Evolutionary conservation across 805 yeast genomes (phyloP).

Genomic region (Monosporozyma aerobia): DNA sequence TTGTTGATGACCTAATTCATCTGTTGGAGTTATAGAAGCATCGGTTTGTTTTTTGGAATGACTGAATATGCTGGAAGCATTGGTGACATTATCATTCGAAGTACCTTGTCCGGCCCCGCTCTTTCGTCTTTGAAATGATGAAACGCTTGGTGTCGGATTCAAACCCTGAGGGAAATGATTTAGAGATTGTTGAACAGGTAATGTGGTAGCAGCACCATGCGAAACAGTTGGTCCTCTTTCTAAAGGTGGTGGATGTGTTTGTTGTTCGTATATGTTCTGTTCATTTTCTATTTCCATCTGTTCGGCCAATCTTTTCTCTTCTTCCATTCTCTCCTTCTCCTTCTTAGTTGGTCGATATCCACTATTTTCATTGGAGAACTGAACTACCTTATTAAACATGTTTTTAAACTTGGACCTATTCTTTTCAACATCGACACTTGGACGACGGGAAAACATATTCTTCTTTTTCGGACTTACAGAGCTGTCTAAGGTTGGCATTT

Average conservation of each 20-base stretch:
- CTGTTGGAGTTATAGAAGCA: conserved; percentile 2
- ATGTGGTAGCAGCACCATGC: conserved; percentile 15
- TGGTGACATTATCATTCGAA: conserved; percentile 3
- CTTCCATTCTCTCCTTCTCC: conserved; percentile 6
- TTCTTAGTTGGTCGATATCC: conserved; percentile 25
- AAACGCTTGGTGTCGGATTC: conserved; percentile 4
- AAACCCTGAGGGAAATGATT: conserved; percentile 1
- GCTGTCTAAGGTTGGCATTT: conserved; percentile 1
- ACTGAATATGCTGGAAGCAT: conserved; percentile 9
- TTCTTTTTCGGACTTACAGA: neutral
- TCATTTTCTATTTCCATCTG: conserved; percentile 1
- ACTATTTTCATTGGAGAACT: conserved; percentile 28
- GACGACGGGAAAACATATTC: neutral
- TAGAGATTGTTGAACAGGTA: conserved; percentile 10
- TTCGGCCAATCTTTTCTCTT: neutral
- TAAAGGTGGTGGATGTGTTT: conserved; percentile 3
- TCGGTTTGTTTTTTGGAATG: neutral
- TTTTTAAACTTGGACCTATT: conserved; percentile 17
- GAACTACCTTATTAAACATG: conserved; percentile 24
- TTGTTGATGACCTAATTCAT: neutral
- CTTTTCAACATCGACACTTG: conserved; percentile 1
- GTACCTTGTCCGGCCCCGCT: conserved; percentile 1
- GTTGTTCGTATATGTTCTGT: neutral
- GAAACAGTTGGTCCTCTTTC: neutral
- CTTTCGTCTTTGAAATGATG: conserved; percentile 10